Percentiles rank a stretch among this genome's conserved stretches.
Conservation (phyloP, 23 red algal genomes). For the Gracilaria domingensis region DNA sequence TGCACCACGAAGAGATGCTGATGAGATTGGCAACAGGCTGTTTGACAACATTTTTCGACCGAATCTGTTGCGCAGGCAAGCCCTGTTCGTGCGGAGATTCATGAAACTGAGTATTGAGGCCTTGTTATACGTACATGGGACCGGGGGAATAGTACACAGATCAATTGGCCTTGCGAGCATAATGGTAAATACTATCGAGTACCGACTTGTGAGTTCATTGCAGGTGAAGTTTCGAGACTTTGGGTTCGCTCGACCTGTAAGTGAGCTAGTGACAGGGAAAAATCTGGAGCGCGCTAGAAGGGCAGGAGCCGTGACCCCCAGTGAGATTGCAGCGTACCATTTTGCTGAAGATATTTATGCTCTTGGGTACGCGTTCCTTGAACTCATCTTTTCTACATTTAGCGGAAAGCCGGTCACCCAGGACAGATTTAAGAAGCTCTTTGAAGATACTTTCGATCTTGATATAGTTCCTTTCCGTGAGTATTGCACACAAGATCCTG, state of each 20-base stretch:
- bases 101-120: conserved; percentile 72
- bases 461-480: conserved; percentile 59
- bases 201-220: conserved; percentile 46
- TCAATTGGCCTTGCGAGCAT: conserved; percentile 80
- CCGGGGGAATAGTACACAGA: conserved; percentile 79
- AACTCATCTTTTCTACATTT: conserved; percentile 75
- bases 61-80: conserved; percentile 44
- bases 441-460: conserved; percentile 78
- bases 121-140: conserved; percentile 73
- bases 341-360: conserved; percentile 76
- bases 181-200: conserved; percentile 86
- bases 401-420: conserved; percentile 54
- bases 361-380: conserved; percentile 74
- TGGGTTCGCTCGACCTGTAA: conserved; percentile 76
- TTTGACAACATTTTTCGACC: conserved; percentile 64
- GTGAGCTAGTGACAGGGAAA: conserved; percentile 41
- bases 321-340: conserved; percentile 45
- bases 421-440: conserved; percentile 62
- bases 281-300: conserved; percentile 56
- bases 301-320: conserved; percentile 57
- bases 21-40: conserved; percentile 36
- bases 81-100: conserved; percentile 49
- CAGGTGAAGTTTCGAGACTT: conserved; percentile 89
- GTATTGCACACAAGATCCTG: conserved; percentile 69
- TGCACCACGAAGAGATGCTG: conserved; percentile 19